phyloP scores from a whole-genome alignment of 1,284 basidiomycete genomes.

The Malassezia pachydermatis region DNA sequence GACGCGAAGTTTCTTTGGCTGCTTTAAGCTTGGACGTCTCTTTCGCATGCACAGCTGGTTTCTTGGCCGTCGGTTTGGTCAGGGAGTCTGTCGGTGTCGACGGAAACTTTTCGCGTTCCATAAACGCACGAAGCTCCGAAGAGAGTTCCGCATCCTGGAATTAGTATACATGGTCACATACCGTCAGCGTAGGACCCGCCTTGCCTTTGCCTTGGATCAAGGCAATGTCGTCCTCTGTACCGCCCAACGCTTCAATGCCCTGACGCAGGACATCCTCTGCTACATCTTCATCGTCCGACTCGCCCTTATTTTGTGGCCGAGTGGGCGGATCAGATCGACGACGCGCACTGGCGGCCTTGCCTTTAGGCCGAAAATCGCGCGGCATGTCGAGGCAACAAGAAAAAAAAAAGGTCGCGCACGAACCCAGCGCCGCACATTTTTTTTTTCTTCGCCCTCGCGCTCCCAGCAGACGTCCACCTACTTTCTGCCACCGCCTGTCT shows the following conservation, averaged over 20 bases:
- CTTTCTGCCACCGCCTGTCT: too few species aligned
- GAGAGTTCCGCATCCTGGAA: constrained; percentile 10
- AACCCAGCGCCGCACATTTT: constrained; percentile 11
- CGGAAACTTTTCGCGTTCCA: constrained; percentile 14
- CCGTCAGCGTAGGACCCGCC: constrained; percentile 1
- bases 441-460: neutral
- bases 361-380: constrained; percentile 33
- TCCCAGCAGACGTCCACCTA: neutral
- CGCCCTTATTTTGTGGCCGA: neutral
- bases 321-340: neutral
- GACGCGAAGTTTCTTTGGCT: neutral
- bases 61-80: constrained; percentile 4
- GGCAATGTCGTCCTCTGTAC: constrained; percentile 10
- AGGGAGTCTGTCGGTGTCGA: too few species aligned
- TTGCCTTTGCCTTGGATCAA: constrained; percentile 9
- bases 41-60: neutral
- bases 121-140: constrained; percentile 8
- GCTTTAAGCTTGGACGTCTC: neutral
- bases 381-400: constrained; percentile 20
- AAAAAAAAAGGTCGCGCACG: too few species aligned
- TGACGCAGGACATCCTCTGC: constrained; percentile 10
- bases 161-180: neutral
- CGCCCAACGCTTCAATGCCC: constrained; percentile 12
- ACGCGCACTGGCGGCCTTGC: constrained; percentile 12
- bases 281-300: constrained; percentile 15